Evolutionary conservation across 345 rosid species (phyloP), one percentile per base, ranked within the genome.

Genomic region (Citrus inodora): DNA sequence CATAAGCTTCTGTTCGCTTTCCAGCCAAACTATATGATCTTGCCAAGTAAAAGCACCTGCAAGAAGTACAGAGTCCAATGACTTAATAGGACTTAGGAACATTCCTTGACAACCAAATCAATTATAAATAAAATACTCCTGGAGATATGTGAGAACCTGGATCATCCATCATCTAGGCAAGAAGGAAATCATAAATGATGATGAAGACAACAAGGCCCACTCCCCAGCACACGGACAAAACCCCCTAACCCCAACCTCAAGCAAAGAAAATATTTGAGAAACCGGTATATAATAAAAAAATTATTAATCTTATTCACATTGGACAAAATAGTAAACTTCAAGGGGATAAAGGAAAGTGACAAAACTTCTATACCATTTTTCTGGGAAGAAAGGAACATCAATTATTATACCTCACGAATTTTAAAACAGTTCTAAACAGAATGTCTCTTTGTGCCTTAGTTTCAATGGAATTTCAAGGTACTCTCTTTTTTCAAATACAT

Each of bases 21-120:
- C 95, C 98, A 79, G 98, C 98, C 83, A 90, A 82, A 81, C 99
- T 91, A 85, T 97, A 94, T 11, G 98, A 94, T 79, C 81, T 89
- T 63, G 97, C 98, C 84, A 97, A 84, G 87, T 90, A 94, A 84
- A 94, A 97, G 85, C 98, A 97, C 90, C 99, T 97, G 91, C 65
- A 33, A 79, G 72, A 70, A 79, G 75, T 73, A 59, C 37, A 69
- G 58, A 81, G 67, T 37, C 75, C 65, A 56, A 78, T 30, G 65
- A 74, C 67, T 59, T 60, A 58, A 79, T 19, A 48, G 9, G 53
- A 48, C 25, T 22, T n/a, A 51, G 64, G 66, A 70, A 33, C 24
- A 32, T 78, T 17, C 61, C 62, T 46, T 32, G 22, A 32, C 2
- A 72, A 42, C 9, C 21, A 33, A 62, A 61, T 55, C 25, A 70